phyloP scores from a whole-genome alignment of 2,329 filamentous ascomycete species.

The Arachnomyces sp. region DNA sequence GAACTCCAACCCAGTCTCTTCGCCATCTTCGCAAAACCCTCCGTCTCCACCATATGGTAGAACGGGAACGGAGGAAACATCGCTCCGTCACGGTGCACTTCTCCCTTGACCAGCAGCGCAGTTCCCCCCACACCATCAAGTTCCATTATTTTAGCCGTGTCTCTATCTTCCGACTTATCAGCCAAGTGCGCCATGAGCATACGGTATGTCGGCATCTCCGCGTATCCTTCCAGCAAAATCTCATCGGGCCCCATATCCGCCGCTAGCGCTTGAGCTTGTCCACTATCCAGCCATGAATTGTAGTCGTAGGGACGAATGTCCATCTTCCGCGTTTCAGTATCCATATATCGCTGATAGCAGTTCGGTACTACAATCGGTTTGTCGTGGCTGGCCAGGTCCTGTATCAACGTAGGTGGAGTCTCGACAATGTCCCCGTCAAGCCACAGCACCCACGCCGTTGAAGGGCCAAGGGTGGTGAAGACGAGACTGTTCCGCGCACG shows the following conservation, averaged over 20 bases:
- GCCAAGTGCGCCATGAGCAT: conserved; percentile 82
- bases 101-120: conserved; percentile 85
- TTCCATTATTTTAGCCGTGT: conserved; percentile 57
- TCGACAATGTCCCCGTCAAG: conserved; percentile 89
- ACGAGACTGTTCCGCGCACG: conserved; percentile 88
- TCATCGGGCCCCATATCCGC: conserved; percentile 81
- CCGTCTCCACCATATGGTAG: conserved; percentile 94
- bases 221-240: conserved; percentile 87
- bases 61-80: conserved; percentile 98
- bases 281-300: conserved; percentile 95
- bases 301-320: conserved; percentile 85
- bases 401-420: conserved; percentile 74
- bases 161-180: conserved; percentile 47
- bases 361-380: conserved; percentile 92
- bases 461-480: conserved; percentile 86
- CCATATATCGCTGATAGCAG: conserved; percentile 82
- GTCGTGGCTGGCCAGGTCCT: conserved; percentile 81
- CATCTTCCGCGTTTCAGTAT: conserved; percentile 62
- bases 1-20: conserved; percentile 76
- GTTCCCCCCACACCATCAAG: conserved; percentile 93
- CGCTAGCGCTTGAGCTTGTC: conserved; percentile 66
- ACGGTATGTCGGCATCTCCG: conserved; percentile 85
- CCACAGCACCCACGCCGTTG: conserved; percentile 95
- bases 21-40: conserved; percentile 97
- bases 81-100: conserved; percentile 92